Percentiles rank a stretch among this genome's conserved stretches.
Conservation (phyloP, 1,284 basidiomycete genomes). For the Ceratobasidium sp. region DNA sequence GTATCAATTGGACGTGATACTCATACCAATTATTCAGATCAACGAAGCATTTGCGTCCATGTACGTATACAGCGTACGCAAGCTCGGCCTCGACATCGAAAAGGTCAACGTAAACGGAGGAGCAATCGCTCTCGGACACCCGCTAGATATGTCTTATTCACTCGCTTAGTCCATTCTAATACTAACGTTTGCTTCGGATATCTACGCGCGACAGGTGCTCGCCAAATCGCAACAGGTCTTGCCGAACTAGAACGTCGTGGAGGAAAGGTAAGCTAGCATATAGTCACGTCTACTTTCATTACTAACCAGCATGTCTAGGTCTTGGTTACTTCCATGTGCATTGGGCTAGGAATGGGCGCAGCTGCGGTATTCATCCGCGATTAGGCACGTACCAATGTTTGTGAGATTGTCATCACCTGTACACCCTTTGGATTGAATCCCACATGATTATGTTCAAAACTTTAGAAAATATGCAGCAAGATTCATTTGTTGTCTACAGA, state of each 20-base stretch:
- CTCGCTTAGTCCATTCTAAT: background rate
- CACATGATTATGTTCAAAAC: constrained; percentile 9
- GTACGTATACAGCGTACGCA: constrained; percentile 84
- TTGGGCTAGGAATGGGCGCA: constrained; percentile 91
- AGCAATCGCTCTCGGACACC: constrained; percentile 89
- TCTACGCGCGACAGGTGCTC: constrained; percentile 85
- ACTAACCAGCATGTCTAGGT: constrained; percentile 35
- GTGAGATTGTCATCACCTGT: constrained; percentile 9
- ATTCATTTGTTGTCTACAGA: background rate
- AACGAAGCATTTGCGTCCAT: constrained; percentile 96
- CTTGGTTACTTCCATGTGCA: constrained; percentile 65
- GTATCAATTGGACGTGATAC: background rate
- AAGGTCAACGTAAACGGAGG: constrained; percentile 93
- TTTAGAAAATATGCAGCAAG: background rate
- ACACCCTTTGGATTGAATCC: constrained; percentile 28
- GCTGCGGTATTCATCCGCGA: constrained; percentile 88
- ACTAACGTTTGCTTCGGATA: constrained; percentile 50
- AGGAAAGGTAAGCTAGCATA: constrained; percentile 71
- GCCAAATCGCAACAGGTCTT: constrained; percentile 90
- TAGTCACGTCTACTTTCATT: background rate
- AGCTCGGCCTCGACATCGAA: constrained; percentile 76
- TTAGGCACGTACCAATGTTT: background rate
- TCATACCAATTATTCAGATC: constrained; percentile 64
- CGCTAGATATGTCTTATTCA: constrained; percentile 76
- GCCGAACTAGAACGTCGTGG: constrained; percentile 83